Percentiles rank a stretch among this genome's conserved stretches.
These are phyloP conservation scores for Azolla pinnata DNA, from an alignment of 75 land plant species.

Conservation along the genomic window DNA sequence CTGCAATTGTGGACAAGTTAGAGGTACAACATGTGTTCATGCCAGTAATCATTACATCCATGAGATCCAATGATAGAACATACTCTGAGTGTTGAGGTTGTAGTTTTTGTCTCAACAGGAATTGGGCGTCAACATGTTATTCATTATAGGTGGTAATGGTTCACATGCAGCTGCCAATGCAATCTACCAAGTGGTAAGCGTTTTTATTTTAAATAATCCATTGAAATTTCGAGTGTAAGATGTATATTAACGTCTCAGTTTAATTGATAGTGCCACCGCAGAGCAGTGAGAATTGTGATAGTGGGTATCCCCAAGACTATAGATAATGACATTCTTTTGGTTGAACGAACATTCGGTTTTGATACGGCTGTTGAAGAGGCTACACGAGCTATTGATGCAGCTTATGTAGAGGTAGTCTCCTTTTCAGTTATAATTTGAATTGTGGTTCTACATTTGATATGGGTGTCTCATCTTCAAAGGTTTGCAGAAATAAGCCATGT, in stretches of 20 bases:
- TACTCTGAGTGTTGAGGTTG: no score
- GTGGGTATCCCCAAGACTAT: constrained; percentile 97
- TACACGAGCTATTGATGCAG: constrained; percentile 88
- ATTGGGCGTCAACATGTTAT: constrained; percentile 78
- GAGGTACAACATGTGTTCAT: constrained; percentile 36
- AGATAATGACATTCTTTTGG: constrained; percentile 80
- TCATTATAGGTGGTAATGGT: constrained; percentile 96
- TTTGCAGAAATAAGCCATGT: no score
- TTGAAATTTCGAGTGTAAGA: neutral
- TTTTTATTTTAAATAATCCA: neutral
- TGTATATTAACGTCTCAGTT: no score
- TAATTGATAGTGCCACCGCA: constrained; percentile 70
- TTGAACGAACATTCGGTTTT: constrained; percentile 98
- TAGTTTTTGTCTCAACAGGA: no score
- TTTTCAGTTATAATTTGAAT: no score
- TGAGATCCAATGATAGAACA: no score
- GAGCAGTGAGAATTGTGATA: constrained; percentile 61
- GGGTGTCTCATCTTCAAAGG: no score
- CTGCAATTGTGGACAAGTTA: constrained; percentile 78
- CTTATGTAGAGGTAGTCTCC: constrained; percentile 75
- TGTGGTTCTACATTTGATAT: neutral
- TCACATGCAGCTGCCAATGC: constrained; percentile 97
- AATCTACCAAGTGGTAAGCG: constrained; percentile 67
- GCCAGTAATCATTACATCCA: no score
- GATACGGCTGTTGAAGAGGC: constrained; percentile 99